These are phyloP conservation scores for Phytophthora citrophthora DNA, from an alignment of 352 stramenopile species.

Conservation along the genomic window DNA sequence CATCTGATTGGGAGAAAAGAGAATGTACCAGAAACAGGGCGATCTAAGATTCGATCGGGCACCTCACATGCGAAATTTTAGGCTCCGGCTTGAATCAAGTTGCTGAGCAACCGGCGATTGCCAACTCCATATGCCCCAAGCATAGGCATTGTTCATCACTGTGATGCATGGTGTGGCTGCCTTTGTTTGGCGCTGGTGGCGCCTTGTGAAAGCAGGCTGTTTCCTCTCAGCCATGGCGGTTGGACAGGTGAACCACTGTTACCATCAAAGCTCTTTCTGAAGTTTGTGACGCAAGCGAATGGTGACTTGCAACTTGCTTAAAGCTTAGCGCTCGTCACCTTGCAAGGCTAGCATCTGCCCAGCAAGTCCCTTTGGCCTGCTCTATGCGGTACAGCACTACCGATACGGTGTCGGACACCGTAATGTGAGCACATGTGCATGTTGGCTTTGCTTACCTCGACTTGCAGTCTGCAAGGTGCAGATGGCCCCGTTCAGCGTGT, in stretches of 20 bases:
- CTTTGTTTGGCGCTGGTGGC: background rate
- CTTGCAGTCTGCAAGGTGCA: background rate
- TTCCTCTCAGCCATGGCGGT: background rate
- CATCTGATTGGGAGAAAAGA: slow-evolving; percentile 5
- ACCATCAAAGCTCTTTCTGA: background rate
- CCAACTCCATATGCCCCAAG: too few species aligned
- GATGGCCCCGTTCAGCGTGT: background rate
- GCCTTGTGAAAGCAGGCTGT: background rate
- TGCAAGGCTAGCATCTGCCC: background rate
- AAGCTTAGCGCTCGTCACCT: slow-evolving; percentile 6
- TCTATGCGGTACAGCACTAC: background rate
- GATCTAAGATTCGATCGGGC: slow-evolving; percentile 6
- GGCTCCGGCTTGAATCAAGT: slow-evolving; percentile 13
- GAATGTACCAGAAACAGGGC: background rate
- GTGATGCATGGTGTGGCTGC: background rate
- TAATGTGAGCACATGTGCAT: too few species aligned
- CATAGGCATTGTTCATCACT: slow-evolving; percentile 1
- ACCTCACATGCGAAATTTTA: slow-evolving; percentile 24
- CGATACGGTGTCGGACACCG: too few species aligned
- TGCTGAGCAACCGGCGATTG: too few species aligned
- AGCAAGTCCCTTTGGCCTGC: slow-evolving; percentile 5
- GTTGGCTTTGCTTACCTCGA: too few species aligned
- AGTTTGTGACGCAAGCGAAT: background rate
- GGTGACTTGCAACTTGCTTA: background rate
- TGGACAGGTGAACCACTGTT: background rate